phyloP scores from a whole-genome alignment of 495 filamentous ascomycete genomes.

The Penicillium egyptiacum region DNA sequence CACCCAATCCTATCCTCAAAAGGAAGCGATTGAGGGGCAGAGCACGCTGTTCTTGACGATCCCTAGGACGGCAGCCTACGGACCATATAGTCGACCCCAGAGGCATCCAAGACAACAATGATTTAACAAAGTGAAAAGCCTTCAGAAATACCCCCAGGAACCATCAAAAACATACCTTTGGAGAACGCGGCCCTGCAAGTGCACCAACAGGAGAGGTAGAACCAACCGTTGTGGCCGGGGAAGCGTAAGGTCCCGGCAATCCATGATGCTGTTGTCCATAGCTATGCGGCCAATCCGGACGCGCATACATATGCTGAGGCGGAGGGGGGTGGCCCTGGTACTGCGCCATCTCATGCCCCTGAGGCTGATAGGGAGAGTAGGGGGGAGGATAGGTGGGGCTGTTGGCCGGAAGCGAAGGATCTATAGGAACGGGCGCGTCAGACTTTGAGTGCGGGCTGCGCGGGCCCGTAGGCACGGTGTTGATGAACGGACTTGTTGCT shows the following conservation, averaged over 20 bases:
- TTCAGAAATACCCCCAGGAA: conserved; percentile 34
- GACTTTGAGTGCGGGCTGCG: conserved; percentile 72
- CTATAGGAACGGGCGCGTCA: conserved; percentile 97
- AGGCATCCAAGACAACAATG: conserved; percentile 37
- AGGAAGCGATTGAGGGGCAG: not conserved
- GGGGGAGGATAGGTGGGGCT: conserved; percentile 86
- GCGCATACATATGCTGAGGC: conserved; percentile 68
- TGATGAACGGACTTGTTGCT: conserved; percentile 91
- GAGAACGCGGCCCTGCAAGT: conserved; percentile 61
- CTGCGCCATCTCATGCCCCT: conserved; percentile 77
- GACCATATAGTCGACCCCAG: conserved; percentile 21
- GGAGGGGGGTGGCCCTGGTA: conserved; percentile 57
- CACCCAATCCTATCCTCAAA: not conserved
- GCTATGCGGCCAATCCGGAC: conserved; percentile 78
- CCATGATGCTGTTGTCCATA: conserved; percentile 65
- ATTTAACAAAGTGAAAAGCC: conserved; percentile 27
- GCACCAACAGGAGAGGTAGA: conserved; percentile 54
- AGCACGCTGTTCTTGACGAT: conserved; percentile 35
- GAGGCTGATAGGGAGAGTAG: conserved; percentile 84
- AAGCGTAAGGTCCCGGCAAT: conserved; percentile 61
- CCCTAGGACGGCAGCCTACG: conserved; percentile 25
- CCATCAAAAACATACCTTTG: conserved; percentile 68
- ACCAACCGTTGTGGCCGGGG: conserved; percentile 60
- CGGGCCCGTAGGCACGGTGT: conserved; percentile 66
- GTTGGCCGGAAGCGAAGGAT: conserved; percentile 92